phyloP scores from a whole-genome alignment of 2,329 filamentous ascomycete genomes.

The Cladosporium sp. region DNA sequence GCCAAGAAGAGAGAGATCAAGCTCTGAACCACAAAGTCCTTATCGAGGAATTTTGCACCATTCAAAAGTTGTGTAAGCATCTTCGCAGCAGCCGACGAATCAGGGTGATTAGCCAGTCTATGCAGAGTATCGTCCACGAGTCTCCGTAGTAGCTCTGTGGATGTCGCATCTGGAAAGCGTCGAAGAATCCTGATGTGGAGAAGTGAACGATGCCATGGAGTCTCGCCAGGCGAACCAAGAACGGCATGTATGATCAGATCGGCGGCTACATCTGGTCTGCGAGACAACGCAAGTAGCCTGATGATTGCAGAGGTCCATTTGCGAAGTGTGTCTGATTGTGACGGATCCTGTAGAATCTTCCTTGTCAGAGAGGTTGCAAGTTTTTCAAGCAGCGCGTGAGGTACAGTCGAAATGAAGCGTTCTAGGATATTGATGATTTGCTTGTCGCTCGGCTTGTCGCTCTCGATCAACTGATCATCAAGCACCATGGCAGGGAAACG shows the following conservation, averaged over 20 bases:
- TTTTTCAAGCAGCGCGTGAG: not conserved
- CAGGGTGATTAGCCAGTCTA: not conserved
- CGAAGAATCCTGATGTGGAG: constrained; percentile 31
- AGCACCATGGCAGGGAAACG: constrained; percentile 35
- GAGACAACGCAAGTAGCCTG: constrained; percentile 10
- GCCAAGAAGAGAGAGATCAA: constrained; percentile 29
- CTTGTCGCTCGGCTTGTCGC: not conserved
- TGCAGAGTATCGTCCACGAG: constrained; percentile 21
- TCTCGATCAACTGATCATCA: constrained; percentile 15
- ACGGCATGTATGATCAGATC: constrained; percentile 7
- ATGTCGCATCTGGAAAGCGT: constrained; percentile 29
- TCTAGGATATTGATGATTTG: not conserved
- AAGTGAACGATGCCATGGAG: constrained; percentile 40
- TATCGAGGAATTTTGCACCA: constrained; percentile 31
- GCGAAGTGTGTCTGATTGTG: not conserved
- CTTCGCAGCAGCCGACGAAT: constrained; percentile 26
- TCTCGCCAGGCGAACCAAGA: constrained; percentile 27
- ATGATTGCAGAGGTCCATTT: constrained; percentile 11
- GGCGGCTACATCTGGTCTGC: not conserved
- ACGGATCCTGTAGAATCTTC: not conserved
- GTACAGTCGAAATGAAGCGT: not conserved
- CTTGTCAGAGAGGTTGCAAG: not conserved
- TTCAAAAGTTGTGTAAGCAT: constrained; percentile 37
- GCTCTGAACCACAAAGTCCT: constrained; percentile 27
- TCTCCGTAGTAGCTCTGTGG: constrained; percentile 25